These are phyloP conservation scores for Colletotrichum lentis DNA, from an alignment of 2,329 filamentous ascomycete genomes.

Conservation along the genomic window DNA sequence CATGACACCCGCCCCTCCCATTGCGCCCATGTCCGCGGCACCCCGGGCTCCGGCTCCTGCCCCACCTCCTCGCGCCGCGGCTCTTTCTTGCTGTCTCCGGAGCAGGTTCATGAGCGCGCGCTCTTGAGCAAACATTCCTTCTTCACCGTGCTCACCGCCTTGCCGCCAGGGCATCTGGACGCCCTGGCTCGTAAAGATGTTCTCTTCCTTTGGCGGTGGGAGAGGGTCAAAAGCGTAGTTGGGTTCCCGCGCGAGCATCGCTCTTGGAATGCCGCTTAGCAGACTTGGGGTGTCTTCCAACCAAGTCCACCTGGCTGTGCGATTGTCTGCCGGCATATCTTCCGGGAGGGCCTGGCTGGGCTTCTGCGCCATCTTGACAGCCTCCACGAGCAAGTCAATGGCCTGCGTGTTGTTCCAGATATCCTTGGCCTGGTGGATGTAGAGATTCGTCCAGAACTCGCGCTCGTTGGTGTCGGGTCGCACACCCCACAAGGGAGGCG, in stretches of 20 bases:
- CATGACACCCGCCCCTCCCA: not conserved
- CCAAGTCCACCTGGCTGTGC: slow-evolving; percentile 77
- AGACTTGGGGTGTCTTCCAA: slow-evolving; percentile 78
- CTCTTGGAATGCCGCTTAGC: slow-evolving; percentile 72
- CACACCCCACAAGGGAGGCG: slow-evolving; percentile 83
- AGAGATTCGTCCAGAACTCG: slow-evolving; percentile 76
- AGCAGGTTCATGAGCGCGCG: slow-evolving; percentile 25
- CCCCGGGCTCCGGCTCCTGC: slow-evolving; percentile 5
- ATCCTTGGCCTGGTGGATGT: slow-evolving; percentile 78
- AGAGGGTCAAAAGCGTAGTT: slow-evolving; percentile 84
- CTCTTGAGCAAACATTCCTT: slow-evolving; percentile 20
- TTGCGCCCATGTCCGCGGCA: slow-evolving; percentile 7
- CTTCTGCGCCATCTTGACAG: slow-evolving; percentile 64
- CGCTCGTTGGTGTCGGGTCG: slow-evolving; percentile 68
- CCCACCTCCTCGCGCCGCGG: slow-evolving; percentile 9
- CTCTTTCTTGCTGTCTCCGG: slow-evolving; percentile 23
- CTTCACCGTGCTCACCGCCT: slow-evolving; percentile 35
- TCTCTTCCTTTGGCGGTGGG: slow-evolving; percentile 69
- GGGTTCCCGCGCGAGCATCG: slow-evolving; percentile 69
- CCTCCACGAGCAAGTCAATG: slow-evolving; percentile 72
- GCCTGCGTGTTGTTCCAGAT: slow-evolving; percentile 85
- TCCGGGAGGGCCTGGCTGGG: slow-evolving; percentile 51
- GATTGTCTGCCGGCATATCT: slow-evolving; percentile 53
- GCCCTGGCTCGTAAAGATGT: slow-evolving; percentile 58
- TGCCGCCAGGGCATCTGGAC: slow-evolving; percentile 55